Percentiles rank a stretch among this genome's conserved stretches.
Evolutionary conservation across 257 asterid genomes (phyloP).

Genomic region (Solanum paucissectum): DNA sequence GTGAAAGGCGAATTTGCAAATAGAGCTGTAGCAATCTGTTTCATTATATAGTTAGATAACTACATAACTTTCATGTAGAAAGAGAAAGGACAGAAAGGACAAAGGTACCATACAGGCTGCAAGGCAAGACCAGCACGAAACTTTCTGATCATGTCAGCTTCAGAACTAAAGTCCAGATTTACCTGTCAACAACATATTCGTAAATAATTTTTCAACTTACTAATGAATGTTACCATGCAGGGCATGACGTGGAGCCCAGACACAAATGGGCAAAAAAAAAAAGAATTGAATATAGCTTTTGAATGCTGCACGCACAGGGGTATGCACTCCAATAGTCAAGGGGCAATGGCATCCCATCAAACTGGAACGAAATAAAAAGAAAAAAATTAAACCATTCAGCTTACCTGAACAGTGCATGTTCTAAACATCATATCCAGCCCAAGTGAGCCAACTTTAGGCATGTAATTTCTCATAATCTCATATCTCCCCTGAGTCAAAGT

Average conservation of each 20-base stretch:
- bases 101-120: conserved; percentile 73
- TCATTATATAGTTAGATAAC: conserved; percentile 20
- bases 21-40: conserved; percentile 95
- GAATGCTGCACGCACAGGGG: background rate
- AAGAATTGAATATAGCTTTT: background rate
- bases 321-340: background rate
- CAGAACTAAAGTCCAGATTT: conserved; percentile 90
- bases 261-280: background rate
- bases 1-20: conserved; percentile 97
- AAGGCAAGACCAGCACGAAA: conserved; percentile 91
- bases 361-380: background rate
- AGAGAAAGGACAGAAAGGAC: conserved; percentile 2
- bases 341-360: background rate
- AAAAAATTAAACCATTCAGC: background rate
- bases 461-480: conserved; percentile 79
- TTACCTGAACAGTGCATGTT: conserved; percentile 95
- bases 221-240: background rate
- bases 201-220: background rate
- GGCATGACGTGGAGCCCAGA: background rate
- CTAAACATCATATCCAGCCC: conserved; percentile 97
- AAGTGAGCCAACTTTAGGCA: conserved; percentile 97
- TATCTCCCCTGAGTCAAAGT: conserved; percentile 77
- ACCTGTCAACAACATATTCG: conserved; percentile 44
- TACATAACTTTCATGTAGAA: background rate
- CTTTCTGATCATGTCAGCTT: conserved; percentile 92